Evolutionary conservation across 176 grass and related monocot genomes (phyloP).

Genomic region (Dactylis glomerata): DNA sequence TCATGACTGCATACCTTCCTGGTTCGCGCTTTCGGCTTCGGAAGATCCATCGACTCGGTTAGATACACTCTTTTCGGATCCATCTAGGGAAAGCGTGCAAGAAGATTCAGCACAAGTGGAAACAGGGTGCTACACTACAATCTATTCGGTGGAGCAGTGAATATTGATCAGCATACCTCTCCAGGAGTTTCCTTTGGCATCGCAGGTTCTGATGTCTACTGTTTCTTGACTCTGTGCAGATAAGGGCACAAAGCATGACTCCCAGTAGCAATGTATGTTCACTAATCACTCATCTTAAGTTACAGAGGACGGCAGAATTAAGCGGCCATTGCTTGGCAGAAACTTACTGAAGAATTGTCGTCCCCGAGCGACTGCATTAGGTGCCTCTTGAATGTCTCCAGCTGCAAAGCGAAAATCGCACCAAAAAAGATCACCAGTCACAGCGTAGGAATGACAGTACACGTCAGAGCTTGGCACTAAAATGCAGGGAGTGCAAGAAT

Average conservation of each 20-base stretch:
- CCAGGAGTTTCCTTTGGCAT: conserved; percentile 67
- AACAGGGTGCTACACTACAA: neutral
- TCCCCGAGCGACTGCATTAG: conserved; percentile 88
- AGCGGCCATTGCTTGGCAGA: neutral
- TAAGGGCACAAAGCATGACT: neutral
- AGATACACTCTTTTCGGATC: conserved; percentile 29
- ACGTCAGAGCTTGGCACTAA: neutral
- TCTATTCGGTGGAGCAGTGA: neutral
- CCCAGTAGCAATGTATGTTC: neutral
- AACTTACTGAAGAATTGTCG: conserved; percentile 50
- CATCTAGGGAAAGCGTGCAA: conserved; percentile 44
- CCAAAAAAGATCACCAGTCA: neutral
- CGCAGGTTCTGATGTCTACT: conserved; percentile 72
- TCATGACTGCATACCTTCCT: conserved; percentile 46
- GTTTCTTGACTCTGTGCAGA: conserved; percentile 53
- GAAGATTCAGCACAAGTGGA: neutral
- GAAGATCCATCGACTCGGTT: conserved; percentile 28
- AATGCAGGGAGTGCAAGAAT: neutral
- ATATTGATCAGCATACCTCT: conserved; percentile 42
- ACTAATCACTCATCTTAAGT: neutral
- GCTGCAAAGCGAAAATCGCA: conserved; percentile 34
- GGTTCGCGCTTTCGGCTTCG: conserved; percentile 38
- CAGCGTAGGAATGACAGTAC: neutral
- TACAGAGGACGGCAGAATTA: neutral
- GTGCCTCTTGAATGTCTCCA: conserved; percentile 91